These are phyloP conservation scores for Neurospora sp. DNA, from an alignment of 495 filamentous ascomycete species.

Conservation along the genomic window DNA sequence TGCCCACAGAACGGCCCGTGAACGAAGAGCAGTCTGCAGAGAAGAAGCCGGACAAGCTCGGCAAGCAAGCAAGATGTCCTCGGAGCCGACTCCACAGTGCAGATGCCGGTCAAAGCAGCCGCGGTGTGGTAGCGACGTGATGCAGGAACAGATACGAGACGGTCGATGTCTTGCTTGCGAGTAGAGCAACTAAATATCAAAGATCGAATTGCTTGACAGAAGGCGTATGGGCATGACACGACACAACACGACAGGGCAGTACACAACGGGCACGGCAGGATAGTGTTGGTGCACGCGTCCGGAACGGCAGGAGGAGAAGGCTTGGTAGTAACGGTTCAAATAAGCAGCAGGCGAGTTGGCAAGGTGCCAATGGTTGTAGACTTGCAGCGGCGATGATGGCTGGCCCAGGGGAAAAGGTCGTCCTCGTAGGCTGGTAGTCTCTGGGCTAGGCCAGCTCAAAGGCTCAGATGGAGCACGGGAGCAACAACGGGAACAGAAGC, in stretches of 20 bases:
- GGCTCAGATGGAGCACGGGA: not conserved
- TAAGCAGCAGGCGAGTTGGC: not conserved
- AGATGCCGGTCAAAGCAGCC: conserved; percentile 18
- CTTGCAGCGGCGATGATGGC: not conserved
- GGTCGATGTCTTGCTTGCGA: conserved; percentile 3
- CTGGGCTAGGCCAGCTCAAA: not conserved
- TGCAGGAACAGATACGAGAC: conserved; percentile 8
- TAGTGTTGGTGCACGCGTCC: not conserved
- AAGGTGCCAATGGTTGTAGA: not conserved
- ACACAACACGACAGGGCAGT: not conserved
- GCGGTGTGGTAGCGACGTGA: conserved; percentile 11
- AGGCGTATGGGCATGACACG: not conserved
- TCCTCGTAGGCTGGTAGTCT: not conserved
- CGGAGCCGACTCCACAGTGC: conserved; percentile 19
- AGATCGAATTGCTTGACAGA: not conserved
- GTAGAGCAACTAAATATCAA: conserved; percentile 8
- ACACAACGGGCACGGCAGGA: not conserved
- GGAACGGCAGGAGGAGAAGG: not conserved
- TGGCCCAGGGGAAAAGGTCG: not conserved
- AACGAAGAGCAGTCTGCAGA: not conserved
- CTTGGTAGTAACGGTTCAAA: not conserved
- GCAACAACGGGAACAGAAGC: not conserved
- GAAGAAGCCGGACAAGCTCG: not conserved
- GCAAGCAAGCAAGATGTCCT: conserved; percentile 8
- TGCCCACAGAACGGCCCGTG: not conserved